A percentile compares a stretch with the other conserved stretches of the same genome.
Conservation (phyloP, 441 rosid genomes). For the Gossypium trilobum region DNA sequence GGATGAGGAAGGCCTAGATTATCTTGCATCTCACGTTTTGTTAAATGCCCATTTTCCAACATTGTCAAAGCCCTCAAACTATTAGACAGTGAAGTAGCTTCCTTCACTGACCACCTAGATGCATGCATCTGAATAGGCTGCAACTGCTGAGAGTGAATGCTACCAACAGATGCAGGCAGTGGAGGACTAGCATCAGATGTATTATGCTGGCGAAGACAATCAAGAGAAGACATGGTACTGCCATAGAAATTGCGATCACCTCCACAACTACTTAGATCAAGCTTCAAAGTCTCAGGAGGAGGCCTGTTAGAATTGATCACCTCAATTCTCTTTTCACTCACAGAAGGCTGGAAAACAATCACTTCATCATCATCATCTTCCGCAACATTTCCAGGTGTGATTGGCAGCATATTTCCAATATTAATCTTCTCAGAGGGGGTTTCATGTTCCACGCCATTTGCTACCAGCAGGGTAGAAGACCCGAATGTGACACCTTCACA, state of each 20-base stretch:
- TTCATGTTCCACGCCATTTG: constrained; percentile 27
- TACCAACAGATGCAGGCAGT: constrained; percentile 34
- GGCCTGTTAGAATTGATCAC: constrained; percentile 28
- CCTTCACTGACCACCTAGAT: constrained; percentile 47
- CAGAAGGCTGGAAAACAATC: constrained; percentile 77
- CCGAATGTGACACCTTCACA: constrained; percentile 31
- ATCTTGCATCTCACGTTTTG: constrained; percentile 44
- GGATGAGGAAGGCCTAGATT: constrained; percentile 35
- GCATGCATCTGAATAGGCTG: constrained; percentile 39
- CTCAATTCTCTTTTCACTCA: constrained; percentile 49
- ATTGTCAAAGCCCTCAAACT: constrained; percentile 48
- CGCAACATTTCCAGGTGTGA: constrained; percentile 33
- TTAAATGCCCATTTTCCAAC: constrained; percentile 47
- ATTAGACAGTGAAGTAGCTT: constrained; percentile 42
- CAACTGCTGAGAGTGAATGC: constrained; percentile 31
- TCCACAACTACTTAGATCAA: constrained; percentile 28
- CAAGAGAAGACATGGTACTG: constrained; percentile 34
- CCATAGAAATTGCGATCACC: constrained; percentile 35
- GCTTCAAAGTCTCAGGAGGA: constrained; percentile 38
- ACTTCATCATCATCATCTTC: constrained; percentile 82
- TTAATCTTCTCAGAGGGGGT: constrained; percentile 25
- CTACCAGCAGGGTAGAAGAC: constrained; percentile 22
- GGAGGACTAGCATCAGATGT: constrained; percentile 33
- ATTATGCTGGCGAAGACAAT: constrained; percentile 32
- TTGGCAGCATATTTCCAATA: constrained; percentile 29